Evolutionary conservation across 495 filamentous ascomycete species (phyloP).

Genomic region (Penicillium pancosmium): DNA sequence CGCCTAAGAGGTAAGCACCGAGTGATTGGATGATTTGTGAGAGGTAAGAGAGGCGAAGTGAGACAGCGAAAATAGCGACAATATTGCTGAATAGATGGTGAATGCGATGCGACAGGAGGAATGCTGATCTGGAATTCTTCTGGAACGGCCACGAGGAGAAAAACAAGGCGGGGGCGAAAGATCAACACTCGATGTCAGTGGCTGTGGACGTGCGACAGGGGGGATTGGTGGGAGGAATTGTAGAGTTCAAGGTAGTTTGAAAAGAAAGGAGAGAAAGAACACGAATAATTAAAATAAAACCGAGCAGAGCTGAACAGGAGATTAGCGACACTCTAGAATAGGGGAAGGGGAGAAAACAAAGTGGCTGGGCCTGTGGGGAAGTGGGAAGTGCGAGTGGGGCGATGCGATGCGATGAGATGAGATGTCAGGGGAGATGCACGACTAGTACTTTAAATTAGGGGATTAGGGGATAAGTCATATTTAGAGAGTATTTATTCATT

Average conservation of each 20-base stretch:
- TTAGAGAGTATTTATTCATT: neutral
- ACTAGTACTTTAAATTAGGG: no score
- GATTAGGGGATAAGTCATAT: no score
- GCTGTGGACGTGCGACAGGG: conserved; percentile 3
- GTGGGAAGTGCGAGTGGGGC: conserved; percentile 11
- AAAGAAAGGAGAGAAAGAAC: conserved; percentile 2
- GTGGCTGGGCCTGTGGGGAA: conserved; percentile 32
- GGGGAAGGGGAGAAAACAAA: conserved; percentile 26
- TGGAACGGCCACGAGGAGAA: conserved; percentile 19
- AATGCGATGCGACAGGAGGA: neutral
- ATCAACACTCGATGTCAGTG: conserved; percentile 16
- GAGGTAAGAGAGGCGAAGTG: neutral
- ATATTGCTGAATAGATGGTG: neutral
- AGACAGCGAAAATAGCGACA: no score
- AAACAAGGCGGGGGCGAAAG: conserved; percentile 18
- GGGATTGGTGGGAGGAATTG: neutral
- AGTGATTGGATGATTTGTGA: neutral
- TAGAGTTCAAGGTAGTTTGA: neutral
- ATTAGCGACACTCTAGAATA: neutral
- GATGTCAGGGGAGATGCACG: neutral
- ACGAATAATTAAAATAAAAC: neutral
- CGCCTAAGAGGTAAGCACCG: neutral
- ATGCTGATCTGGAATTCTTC: conserved; percentile 27
- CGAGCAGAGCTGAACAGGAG: no score
- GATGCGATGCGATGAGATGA: neutral